Conservation (phyloP, 257 asterid genomes). For the Nicotiana benthamiana region DNA sequence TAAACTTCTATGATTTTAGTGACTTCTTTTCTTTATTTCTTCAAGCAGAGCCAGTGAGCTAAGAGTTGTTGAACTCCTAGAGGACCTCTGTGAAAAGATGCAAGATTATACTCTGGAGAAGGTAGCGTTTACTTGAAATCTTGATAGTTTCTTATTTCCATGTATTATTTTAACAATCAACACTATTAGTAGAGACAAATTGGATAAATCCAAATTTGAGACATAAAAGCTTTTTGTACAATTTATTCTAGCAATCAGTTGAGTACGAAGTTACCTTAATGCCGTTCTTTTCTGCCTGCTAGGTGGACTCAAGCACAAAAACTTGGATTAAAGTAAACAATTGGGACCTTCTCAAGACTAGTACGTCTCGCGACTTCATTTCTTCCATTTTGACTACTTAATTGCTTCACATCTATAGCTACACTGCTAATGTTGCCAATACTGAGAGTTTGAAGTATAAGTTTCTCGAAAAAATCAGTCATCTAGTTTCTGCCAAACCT, state of each 20-base stretch:
- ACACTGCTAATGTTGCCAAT: background rate
- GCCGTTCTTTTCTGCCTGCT: constrained; percentile 22
- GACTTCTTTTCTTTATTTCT: background rate
- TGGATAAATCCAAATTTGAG: background rate
- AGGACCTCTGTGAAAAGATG: constrained; percentile 94
- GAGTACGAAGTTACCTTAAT: background rate
- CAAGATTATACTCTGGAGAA: constrained; percentile 94
- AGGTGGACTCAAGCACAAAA: constrained; percentile 55
- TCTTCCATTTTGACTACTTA: background rate
- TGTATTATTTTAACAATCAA: background rate
- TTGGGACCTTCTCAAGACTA: constrained; percentile 57
- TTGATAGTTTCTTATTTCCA: constrained; percentile 3
- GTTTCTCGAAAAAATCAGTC: background rate
- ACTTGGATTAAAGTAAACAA: constrained; percentile 65
- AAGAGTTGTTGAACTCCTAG: constrained; percentile 85
- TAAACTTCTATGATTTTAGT: background rate
- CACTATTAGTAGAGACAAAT: background rate
- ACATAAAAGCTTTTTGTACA: background rate
- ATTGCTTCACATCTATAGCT: background rate
- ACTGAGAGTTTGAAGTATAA: background rate
- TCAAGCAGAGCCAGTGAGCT: constrained; percentile 70
- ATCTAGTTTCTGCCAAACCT: background rate
- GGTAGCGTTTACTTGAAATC: constrained; percentile 32
- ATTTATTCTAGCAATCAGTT: background rate
- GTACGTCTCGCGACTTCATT: constrained; percentile 37